Conservation (phyloP, 192 early-diverging fungal genomes). For the Polychytrium aggregatum region DNA sequence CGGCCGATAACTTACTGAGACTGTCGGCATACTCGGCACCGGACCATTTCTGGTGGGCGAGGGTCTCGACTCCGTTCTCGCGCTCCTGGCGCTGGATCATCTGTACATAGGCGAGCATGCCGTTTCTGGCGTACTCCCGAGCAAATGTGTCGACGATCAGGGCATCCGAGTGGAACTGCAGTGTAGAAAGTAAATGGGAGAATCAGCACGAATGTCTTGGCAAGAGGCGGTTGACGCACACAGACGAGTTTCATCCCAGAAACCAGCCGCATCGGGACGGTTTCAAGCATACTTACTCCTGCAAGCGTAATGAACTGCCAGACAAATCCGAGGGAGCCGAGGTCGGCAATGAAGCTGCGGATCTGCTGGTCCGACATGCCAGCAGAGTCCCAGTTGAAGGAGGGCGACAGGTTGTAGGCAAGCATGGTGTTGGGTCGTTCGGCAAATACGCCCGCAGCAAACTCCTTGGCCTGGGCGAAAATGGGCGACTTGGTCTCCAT, state of each 20-base stretch:
- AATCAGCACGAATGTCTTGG: not conserved
- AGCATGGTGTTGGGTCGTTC: constrained; percentile 75
- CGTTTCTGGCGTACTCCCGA: constrained; percentile 68
- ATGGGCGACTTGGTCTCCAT: constrained; percentile 98
- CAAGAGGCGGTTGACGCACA: not conserved
- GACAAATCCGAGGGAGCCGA: constrained; percentile 84
- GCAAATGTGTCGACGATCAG: constrained; percentile 81
- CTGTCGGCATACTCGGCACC: constrained; percentile 84
- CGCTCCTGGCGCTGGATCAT: constrained; percentile 90
- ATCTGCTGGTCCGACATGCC: constrained; percentile 88
- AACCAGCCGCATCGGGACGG: not conserved
- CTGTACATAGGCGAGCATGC: constrained; percentile 91
- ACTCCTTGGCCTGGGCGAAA: constrained; percentile 80
- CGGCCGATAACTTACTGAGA: constrained; percentile 44
- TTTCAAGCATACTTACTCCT: constrained; percentile 40
- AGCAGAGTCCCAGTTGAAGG: constrained; percentile 98
- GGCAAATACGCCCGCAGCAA: constrained; percentile 69
- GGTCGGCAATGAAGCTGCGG: constrained; percentile 63
- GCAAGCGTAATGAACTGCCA: constrained; percentile 98
- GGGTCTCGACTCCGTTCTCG: constrained; percentile 75
- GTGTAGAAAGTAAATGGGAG: not conserved
- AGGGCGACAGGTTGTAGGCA: constrained; percentile 93
- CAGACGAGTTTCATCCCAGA: not conserved
- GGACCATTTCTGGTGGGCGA: constrained; percentile 91
- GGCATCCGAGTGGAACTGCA: constrained; percentile 75